Conservation (phyloP, 768 basidiomycete genomes). For the Tricholoma saponaceum region DNA sequence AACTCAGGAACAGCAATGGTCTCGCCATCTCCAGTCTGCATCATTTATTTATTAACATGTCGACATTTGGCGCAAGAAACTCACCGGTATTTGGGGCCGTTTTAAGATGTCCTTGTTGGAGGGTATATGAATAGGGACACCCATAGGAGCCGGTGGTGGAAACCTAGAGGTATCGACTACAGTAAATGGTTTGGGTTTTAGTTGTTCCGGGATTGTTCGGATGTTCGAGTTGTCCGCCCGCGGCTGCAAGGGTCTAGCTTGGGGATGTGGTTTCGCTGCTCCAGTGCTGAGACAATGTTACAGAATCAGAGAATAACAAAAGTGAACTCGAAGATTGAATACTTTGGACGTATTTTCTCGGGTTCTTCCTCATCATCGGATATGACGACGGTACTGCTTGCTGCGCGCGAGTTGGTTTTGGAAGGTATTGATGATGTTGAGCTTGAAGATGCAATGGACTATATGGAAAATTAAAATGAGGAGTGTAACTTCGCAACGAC, state of each 20-base stretch:
- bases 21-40: constrained; percentile 24
- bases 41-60: not conserved
- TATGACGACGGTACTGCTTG: constrained; percentile 24
- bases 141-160: constrained; percentile 10
- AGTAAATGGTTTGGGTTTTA: constrained; percentile 1
- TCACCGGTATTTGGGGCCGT: constrained; percentile 3
- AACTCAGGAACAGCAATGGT: constrained; percentile 24
- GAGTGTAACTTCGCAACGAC: not conserved
- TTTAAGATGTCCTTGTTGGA: constrained; percentile 26
- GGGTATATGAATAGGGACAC: constrained; percentile 30
- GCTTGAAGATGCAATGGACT: constrained; percentile 28
- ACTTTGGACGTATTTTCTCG: constrained; percentile 4
- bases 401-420: constrained; percentile 10
- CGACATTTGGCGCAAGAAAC: not conserved
- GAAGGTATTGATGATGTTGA: constrained; percentile 14
- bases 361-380: constrained; percentile 33
- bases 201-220: constrained; percentile 8
- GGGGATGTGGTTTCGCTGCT: not conserved
- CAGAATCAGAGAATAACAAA: not conserved
- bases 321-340: not conserved
- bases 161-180: constrained; percentile 4
- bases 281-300: not conserved
- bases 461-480: not conserved
- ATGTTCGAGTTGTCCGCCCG: constrained; percentile 5
- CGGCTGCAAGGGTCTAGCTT: constrained; percentile 5